Conservation (phyloP, 768 basidiomycete genomes). For the Tylopilus plumbeoviolaceoides region DNA sequence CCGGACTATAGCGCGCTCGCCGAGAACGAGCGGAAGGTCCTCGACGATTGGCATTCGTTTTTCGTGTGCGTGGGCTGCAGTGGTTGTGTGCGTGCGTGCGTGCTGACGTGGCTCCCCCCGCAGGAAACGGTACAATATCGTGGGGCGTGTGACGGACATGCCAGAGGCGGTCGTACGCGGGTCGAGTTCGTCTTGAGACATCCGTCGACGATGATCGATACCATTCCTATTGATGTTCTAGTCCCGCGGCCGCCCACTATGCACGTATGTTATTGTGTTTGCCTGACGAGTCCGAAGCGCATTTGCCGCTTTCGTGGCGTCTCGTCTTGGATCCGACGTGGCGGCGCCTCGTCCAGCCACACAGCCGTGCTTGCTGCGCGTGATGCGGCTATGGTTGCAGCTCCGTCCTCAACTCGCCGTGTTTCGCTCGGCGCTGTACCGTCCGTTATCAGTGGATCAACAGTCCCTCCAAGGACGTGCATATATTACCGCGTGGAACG, state of each 20-base stretch:
- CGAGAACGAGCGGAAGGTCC: conserved; percentile 68
- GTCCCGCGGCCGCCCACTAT: too few species aligned
- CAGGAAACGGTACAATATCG: conserved; percentile 85
- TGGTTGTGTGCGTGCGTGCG: too few species aligned
- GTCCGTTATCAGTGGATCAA: not conserved
- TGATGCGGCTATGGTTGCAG: not conserved
- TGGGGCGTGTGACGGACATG: conserved; percentile 66
- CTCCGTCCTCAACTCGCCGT: not conserved
- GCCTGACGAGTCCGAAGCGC: too few species aligned
- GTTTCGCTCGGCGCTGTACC: not conserved
- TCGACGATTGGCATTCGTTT: conserved; percentile 88
- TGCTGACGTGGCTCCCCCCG: too few species aligned
- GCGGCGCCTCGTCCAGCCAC: not conserved
- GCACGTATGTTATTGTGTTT: too few species aligned
- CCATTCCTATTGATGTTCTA: too few species aligned
- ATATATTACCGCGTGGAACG: not conserved
- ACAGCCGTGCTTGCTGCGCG: not conserved
- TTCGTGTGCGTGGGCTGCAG: conserved; percentile 59
- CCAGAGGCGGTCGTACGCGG: conserved; percentile 34
- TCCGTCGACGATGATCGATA: too few species aligned
- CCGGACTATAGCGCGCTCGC: conserved; percentile 78
- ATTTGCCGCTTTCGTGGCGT: not conserved
- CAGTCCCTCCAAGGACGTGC: too few species aligned
- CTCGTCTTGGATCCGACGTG: not conserved
- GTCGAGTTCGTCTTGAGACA: not conserved